These are phyloP conservation scores for Pterocarpus santalinus DNA, from an alignment of 306 rosid genomes.

Conservation along the genomic window DNA sequence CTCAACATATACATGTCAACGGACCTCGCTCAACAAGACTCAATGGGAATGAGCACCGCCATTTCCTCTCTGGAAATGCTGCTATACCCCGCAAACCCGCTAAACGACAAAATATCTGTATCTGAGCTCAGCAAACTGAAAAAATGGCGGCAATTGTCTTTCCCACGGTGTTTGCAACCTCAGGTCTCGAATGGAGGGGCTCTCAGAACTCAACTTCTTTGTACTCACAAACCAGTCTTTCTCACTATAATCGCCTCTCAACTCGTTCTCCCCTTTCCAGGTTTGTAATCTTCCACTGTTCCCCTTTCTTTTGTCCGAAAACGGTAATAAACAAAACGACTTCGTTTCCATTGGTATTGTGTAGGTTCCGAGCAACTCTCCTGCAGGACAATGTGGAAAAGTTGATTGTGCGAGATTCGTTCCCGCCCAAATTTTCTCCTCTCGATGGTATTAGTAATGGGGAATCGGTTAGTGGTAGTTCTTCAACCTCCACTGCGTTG, in stretches of 20 bases:
- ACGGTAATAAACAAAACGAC: not conserved
- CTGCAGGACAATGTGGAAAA: slow-evolving; percentile 76
- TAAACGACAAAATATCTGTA: no score
- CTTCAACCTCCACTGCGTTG: slow-evolving; percentile 48
- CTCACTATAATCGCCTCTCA: slow-evolving; percentile 34
- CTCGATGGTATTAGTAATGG: slow-evolving; percentile 31
- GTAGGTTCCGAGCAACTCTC: slow-evolving; percentile 68
- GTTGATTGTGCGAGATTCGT: slow-evolving; percentile 62
- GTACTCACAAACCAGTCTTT: not conserved
- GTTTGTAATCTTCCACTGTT: slow-evolving; percentile 15
- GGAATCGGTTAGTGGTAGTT: slow-evolving; percentile 30
- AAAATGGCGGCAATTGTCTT: no score
- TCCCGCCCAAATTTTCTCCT: slow-evolving; percentile 60
- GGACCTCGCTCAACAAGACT: no score
- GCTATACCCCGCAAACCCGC: no score
- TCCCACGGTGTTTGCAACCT: no score
- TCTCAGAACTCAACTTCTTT: no score
- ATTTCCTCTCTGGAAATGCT: no score
- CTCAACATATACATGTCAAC: no score
- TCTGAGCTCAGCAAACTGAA: no score
- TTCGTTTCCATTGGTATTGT: not conserved
- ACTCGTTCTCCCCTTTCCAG: slow-evolving; percentile 55
- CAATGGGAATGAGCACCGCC: no score
- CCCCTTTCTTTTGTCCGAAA: not conserved
- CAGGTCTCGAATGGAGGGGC: no score